Evolutionary conservation across 108 stramenopile genomes (phyloP), one percentile per base, ranked within the genome.

Genomic region (Cyclotella distinguenda): DNA sequence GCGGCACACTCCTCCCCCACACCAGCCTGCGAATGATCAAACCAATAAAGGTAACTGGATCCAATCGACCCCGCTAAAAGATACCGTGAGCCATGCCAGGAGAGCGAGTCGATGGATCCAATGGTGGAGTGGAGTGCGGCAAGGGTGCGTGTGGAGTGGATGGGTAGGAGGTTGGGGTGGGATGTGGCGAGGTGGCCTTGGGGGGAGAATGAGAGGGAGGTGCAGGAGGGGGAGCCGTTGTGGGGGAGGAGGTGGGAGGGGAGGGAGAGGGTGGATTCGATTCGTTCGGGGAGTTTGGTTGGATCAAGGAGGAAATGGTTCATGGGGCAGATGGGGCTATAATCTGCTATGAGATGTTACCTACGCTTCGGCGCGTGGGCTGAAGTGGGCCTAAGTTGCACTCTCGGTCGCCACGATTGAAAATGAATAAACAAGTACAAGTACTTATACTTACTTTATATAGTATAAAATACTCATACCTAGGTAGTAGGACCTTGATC

Each of bases 281-380:
- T 82, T 7, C 91, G 91, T 69, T 93, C 91, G 25, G 91, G 86
- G 11, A 73, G 70, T 25, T 82, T 81, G 47, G 85, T 88, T 10
- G 90, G 87, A 66, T 87, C 84, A 26, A 93, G 70, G 27, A 93
- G 60, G 33, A 83, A 83, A 42, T 88, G 79, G 68, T 93, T 93
- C 91, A 93, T 93, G 50, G n/a, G n/a, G n/a, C n/a, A n/a, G n/a
- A n/a, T n/a, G n/a, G n/a, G n/a, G n/a, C n/a, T n/a, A n/a, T n/a
- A n/a, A n/a, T n/a, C n/a, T n/a, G n/a, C n/a, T n/a, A n/a, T n/a
- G n/a, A n/a, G n/a, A n/a, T n/a, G n/a, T n/a, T n/a, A n/a, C n/a
- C n/a, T n/a, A n/a, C n/a, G n/a, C n/a, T n/a, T n/a, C n/a, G n/a
- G n/a, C n/a, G n/a, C n/a, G n/a, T n/a, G n/a, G n/a, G n/a, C n/a